Base-by-base conservation (phyloP, 495 filamentous ascomycete species). In the Penicillium pancosmium region DNA sequence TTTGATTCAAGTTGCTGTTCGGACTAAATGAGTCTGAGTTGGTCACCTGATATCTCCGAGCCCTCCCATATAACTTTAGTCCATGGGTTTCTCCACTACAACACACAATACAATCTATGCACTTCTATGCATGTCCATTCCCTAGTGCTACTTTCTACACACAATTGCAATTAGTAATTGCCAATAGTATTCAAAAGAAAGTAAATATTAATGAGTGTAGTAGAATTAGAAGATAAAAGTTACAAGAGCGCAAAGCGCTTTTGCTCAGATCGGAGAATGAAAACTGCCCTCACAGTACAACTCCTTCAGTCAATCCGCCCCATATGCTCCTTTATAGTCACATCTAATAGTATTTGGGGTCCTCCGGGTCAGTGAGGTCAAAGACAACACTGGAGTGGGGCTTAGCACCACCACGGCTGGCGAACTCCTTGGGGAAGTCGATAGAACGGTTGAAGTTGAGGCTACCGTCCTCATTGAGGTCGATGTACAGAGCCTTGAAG, bases 401-500 rank as follows among this genome's bases (percentile, higher is more conserved):
- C 68, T 83, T 82, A 4, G 78, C 84, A 11, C 84, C 85, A 19
- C 83, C 84, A 25, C 83, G 71, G 31, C 80, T 73, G 5, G 77
- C 67, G 59, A 82, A 87, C 52, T 78, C 73, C 51, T 70, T 66
- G 55, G 64, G 73, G 60, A 87, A 86, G 61, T 87, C 79, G 60
- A 87, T 85, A 48, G 71, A 76, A 11, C 83, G 74, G 69, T 86
- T 86, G 65, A 85, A 88, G 60, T 60, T 66, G 41, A 88, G 60
- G 38, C 74, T 75, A 1, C 85, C 84, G 62, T 86, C 77, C 16
- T 74, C 64, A 10, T 77, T 70, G 52, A 86, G 79, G 55, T 86
- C 82, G 57, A 88, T 82, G 67, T 85, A 86, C 56, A 81, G 79
- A 7, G 78, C 84, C 75, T 84, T 86, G 79, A 76, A 86, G 65